phyloP scores from a whole-genome alignment of 108 stramenopile genomes.

The Pseudonitzschia delicatissima region DNA sequence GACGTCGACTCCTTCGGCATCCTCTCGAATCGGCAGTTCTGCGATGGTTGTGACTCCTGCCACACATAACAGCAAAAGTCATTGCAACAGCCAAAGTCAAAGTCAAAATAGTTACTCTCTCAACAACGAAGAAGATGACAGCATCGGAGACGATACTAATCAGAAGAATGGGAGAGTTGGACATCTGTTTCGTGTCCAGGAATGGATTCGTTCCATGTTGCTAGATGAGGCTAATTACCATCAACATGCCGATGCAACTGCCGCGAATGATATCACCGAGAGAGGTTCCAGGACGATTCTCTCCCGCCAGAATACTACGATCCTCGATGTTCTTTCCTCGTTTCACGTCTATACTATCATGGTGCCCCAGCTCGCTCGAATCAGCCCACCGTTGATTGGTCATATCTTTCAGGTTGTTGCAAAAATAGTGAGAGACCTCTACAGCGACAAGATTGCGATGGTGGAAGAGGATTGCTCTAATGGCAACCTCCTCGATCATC shows the following conservation, averaged over 20 bases:
- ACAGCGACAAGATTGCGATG: conserved; percentile 2
- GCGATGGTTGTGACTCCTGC: not conserved
- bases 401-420: not conserved
- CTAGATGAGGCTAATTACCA: no score
- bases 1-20: no score
- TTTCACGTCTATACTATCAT: conserved; percentile 3
- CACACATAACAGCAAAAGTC: not conserved
- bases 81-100: not conserved
- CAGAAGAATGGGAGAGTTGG: not conserved
- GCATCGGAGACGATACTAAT: not conserved
- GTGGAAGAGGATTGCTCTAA: not conserved
- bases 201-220: conserved; percentile 10
- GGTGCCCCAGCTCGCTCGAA: conserved; percentile 6
- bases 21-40: no score
- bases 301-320: not conserved
- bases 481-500: not conserved
- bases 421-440: not conserved
- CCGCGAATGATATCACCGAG: not conserved
- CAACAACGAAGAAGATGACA: not conserved
- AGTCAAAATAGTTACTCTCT: not conserved
- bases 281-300: not conserved
- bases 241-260: not conserved
- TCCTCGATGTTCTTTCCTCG: not conserved
- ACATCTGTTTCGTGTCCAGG: no score
- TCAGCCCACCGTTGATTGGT: not conserved